Conservation (phyloP, 768 basidiomycete genomes). For the Dendrothele bispora region DNA sequence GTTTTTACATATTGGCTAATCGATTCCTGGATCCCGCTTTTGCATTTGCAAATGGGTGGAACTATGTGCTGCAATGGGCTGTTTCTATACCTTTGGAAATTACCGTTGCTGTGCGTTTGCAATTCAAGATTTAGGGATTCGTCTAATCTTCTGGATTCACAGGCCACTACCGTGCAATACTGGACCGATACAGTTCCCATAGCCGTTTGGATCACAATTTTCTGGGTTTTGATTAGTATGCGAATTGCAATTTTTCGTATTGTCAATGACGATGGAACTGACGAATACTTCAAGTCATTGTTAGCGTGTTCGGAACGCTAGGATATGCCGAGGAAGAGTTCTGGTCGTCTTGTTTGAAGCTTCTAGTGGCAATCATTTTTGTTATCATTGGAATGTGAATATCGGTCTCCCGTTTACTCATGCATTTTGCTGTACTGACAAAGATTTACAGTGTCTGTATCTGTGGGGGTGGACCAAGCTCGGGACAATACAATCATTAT, state of each 20-base stretch:
- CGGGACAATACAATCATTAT: constrained; percentile 32
- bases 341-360: constrained; percentile 46
- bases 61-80: constrained; percentile 47
- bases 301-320: constrained; percentile 42
- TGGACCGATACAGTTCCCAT: constrained; percentile 38
- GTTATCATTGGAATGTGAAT: constrained; percentile 43
- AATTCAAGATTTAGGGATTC: no score
- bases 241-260: neutral
- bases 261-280: neutral
- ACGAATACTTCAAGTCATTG: constrained; percentile 25
- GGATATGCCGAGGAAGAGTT: constrained; percentile 49
- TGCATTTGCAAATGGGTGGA: constrained; percentile 50
- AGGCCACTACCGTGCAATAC: constrained; percentile 41
- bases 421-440: neutral
- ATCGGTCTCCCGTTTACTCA: neutral
- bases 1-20: constrained; percentile 45
- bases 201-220: constrained; percentile 48
- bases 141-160: no score
- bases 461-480: constrained; percentile 38
- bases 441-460: constrained; percentile 33
- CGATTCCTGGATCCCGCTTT: constrained; percentile 48
- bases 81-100: constrained; percentile 43
- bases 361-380: constrained; percentile 44
- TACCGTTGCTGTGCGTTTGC: constrained; percentile 44
- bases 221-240: constrained; percentile 38